Conservation (phyloP, 1,284 basidiomycete genomes). For the Sanghuangporus sanghuang region DNA sequence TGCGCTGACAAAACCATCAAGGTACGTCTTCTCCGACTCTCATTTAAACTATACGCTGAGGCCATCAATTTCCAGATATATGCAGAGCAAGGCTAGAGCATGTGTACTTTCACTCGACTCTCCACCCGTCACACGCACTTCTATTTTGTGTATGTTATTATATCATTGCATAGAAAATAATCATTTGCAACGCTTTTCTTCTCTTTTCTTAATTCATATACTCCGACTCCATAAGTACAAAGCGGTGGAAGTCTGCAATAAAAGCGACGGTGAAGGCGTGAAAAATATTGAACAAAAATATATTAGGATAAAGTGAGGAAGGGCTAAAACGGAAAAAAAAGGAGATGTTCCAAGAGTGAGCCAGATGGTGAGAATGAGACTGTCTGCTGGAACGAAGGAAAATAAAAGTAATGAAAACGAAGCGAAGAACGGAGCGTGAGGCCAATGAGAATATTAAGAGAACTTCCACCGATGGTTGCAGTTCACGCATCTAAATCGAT, state of each 20-base stretch:
- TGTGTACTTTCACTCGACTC: background rate
- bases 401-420: background rate
- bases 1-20: slow-evolving; percentile 99
- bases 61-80: slow-evolving; percentile 35
- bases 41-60: background rate
- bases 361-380: background rate
- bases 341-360: background rate
- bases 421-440: background rate
- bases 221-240: background rate
- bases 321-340: background rate
- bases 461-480: slow-evolving; percentile 18
- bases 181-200: background rate
- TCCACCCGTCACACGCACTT: background rate
- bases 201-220: background rate
- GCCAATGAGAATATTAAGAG: slow-evolving; percentile 4
- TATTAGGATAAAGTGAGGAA: background rate
- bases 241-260: background rate
- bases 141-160: slow-evolving; percentile 5
- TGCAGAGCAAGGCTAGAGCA: slow-evolving; percentile 39
- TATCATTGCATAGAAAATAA: background rate
- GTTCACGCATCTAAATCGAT: slow-evolving; percentile 6
- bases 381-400: background rate
- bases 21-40: slow-evolving; percentile 34
- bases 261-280: background rate
- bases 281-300: background rate